These are phyloP conservation scores for Trichoderma asperelloides DNA, from an alignment of 495 filamentous ascomycete genomes.

Conservation along the genomic window DNA sequence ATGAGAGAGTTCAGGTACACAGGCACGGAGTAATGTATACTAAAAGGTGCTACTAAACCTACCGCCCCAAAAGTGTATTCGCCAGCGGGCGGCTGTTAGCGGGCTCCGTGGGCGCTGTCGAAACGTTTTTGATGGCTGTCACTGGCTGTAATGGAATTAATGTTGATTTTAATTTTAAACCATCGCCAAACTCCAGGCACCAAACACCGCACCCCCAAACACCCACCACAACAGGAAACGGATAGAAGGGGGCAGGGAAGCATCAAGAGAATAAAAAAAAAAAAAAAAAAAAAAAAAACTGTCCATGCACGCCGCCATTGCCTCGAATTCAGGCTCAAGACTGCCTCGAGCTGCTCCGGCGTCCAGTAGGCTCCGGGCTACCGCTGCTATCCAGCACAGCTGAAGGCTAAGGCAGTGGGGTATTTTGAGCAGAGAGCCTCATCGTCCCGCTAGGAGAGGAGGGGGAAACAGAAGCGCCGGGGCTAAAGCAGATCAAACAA, in stretches of 20 bases:
- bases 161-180: neutral
- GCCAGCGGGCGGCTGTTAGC: too few species aligned
- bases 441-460: neutral
- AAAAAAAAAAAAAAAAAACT: neutral
- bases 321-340: neutral
- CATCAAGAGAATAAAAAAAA: neutral
- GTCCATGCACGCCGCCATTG: neutral
- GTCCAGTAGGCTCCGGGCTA: neutral
- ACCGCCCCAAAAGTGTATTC: too few species aligned
- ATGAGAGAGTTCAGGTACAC: too few species aligned
- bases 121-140: too few species aligned
- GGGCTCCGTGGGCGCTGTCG: too few species aligned
- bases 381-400: neutral
- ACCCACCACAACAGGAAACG: too few species aligned
- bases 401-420: conserved; percentile 1
- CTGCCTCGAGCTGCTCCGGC: neutral
- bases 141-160: too few species aligned
- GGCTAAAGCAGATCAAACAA: neutral
- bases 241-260: neutral
- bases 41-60: too few species aligned
- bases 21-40: too few species aligned
- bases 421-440: neutral
- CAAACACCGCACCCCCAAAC: too few species aligned
- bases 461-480: conserved; percentile 4
- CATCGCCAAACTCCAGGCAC: neutral